Conservation (phyloP, 148 eudicot genomes). For the Vaccinium myrtillus region DNA sequence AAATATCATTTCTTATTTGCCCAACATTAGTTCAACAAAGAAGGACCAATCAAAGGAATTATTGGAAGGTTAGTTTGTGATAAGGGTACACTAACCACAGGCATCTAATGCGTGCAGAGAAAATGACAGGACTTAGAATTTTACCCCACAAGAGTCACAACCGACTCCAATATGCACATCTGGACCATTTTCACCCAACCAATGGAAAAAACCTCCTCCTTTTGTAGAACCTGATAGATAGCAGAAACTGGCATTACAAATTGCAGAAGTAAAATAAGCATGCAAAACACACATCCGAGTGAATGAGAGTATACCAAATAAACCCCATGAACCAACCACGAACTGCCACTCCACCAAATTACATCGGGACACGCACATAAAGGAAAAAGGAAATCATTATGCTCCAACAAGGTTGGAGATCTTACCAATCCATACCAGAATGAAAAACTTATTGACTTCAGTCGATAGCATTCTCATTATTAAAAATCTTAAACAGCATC, state of each 20-base stretch:
- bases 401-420: not conserved
- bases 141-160: conserved; percentile 87
- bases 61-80: not conserved
- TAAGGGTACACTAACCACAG: not conserved
- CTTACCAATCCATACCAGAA: not conserved
- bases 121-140: conserved; percentile 10
- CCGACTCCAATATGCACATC: conserved; percentile 54
- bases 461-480: not conserved
- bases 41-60: too few species aligned
- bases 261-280: not conserved
- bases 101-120: not conserved
- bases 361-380: not conserved
- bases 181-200: conserved; percentile 41
- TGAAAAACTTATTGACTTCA: not conserved
- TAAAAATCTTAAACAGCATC: not conserved
- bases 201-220: conserved; percentile 30
- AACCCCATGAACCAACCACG: not conserved
- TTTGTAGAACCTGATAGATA: conserved; percentile 35
- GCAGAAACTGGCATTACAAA: not conserved
- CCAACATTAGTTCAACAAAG: not conserved
- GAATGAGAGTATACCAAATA: not conserved
- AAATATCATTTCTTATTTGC: not conserved
- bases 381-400: not conserved
- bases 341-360: too few species aligned
- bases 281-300: not conserved